phyloP scores from a whole-genome alignment of 768 basidiomycete species.

The Boletus fagicola region DNA sequence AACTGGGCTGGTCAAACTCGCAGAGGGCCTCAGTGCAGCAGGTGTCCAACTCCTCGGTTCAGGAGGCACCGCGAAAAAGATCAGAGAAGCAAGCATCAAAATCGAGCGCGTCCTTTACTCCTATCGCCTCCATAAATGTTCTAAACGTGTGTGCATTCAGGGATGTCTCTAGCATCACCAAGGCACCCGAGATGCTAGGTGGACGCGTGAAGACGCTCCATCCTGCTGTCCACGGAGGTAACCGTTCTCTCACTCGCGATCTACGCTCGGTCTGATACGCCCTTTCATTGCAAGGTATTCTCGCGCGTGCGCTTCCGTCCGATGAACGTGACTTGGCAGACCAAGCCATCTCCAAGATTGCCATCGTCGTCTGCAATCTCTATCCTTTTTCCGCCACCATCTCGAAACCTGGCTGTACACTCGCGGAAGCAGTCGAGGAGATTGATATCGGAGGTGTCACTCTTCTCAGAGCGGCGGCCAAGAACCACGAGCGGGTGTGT shows the following conservation, averaged over 20 bases:
- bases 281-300: slow-evolving; percentile 61
- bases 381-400: slow-evolving; percentile 96
- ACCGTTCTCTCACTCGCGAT: slow-evolving; percentile 10
- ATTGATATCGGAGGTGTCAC: slow-evolving; percentile 99
- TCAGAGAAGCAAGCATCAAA: slow-evolving; percentile 87
- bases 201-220: slow-evolving; percentile 98
- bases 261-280: neutral
- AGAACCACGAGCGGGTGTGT: slow-evolving; percentile 93
- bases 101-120: slow-evolving; percentile 71
- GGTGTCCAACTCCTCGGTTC: slow-evolving; percentile 91
- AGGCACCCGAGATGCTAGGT: slow-evolving; percentile 98
- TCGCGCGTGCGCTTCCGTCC: slow-evolving; percentile 87
- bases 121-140: neutral
- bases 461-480: slow-evolving; percentile 94
- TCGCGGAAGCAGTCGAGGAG: slow-evolving; percentile 93
- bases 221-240: slow-evolving; percentile 96
- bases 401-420: slow-evolving; percentile 82
- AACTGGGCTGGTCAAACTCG: slow-evolving; percentile 82
- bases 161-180: slow-evolving; percentile 96
- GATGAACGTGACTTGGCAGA: slow-evolving; percentile 83
- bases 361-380: slow-evolving; percentile 97
- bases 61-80: slow-evolving; percentile 97
- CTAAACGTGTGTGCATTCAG: slow-evolving; percentile 40
- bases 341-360: slow-evolving; percentile 88
- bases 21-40: slow-evolving; percentile 72